Evolutionary conservation across 2,329 filamentous ascomycete species (phyloP), one percentile per base, ranked within the genome.

Genomic region (Chaetomiaceae sp.): DNA sequence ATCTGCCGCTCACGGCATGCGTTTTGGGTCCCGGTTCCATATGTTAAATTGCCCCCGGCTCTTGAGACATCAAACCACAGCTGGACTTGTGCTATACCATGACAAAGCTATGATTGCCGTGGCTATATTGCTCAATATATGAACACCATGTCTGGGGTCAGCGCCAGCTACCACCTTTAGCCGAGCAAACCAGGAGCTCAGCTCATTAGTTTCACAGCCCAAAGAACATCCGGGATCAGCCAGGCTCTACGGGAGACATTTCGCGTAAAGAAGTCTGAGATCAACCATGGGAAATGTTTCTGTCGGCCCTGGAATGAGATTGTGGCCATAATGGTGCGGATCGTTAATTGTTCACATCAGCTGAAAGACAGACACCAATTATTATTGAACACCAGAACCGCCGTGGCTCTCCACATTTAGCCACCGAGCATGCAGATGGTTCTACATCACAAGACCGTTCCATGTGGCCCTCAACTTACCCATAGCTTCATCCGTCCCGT

Each of bases 401-500:
- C n/a, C 25, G 31, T 7, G 12, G 14, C 19, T 17, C 34, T 23
- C 17, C 14, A 19, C 23, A 49, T 34, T 33, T 42, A 42, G 20
- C 20, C 27, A 34, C 33, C 38, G 37, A 43, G 15, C 5, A 12
- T 8, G 7, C 3, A 23, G 6, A 47, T 27, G 20, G 5, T 12
- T 22, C 6, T 12, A 19, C 33, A 43, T 29, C 29, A 43, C 17
- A n/a, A 36, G 12, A 37, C 15, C 20, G 33, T 20, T 23, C 44
- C 36, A 53, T 47, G 38, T 43, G 42, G 31, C 43, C 44, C 19
- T 27, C 19, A 27, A 22, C 53, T 55, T 56, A 54, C 19, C 56
- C 54, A 55, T 44, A 22, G 29, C 48, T 58, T 59, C 53, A 56
- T 42, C 53, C 53, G 48, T 51, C 27, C 19, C 25, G 43, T 43